These are phyloP conservation scores for Neoascochyta sp. DNA, from an alignment of 2,329 filamentous ascomycete species.

Conservation along the genomic window DNA sequence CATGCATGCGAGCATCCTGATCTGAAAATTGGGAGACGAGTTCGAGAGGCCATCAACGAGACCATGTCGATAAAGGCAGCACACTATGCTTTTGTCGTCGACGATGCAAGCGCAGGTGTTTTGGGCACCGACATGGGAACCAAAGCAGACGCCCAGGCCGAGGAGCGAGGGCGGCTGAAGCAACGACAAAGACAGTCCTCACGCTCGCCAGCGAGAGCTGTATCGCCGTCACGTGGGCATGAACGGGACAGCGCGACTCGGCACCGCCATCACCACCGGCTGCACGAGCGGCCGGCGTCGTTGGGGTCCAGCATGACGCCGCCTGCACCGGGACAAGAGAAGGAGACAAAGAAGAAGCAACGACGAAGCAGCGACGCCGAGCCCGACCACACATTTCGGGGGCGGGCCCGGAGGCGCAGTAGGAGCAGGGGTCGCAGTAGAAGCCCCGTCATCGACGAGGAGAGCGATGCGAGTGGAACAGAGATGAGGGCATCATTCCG, in stretches of 20 bases:
- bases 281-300: conserved; percentile 28
- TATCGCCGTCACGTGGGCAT: conserved; percentile 34
- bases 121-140: conserved; percentile 40
- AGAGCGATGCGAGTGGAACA: conserved; percentile 17
- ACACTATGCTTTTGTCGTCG: conserved; percentile 20
- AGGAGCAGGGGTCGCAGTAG: conserved; percentile 15
- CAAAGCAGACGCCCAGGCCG: conserved; percentile 33
- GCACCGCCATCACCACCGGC: conserved; percentile 30
- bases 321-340: conserved; percentile 10
- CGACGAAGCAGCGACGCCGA: conserved; percentile 35
- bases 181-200: conserved; percentile 29
- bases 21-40: conserved; percentile 9
- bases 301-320: conserved; percentile 22
- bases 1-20: conserved; percentile 3
- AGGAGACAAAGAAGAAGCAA: conserved; percentile 28
- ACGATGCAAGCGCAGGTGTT: conserved; percentile 44
- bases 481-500: conserved; percentile 26
- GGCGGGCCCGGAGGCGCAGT: conserved; percentile 28
- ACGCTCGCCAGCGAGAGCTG: conserved; percentile 26
- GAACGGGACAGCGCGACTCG: conserved; percentile 31
- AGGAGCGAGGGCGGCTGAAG: conserved; percentile 34
- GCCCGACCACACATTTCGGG: conserved; percentile 35
- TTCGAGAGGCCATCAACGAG: conserved; percentile 1
- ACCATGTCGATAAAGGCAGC: conserved; percentile 1
- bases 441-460: conserved; percentile 23